These are phyloP conservation scores for Lagenaria siceraria DNA, from an alignment of 306 rosid genomes.

Conservation along the genomic window DNA sequence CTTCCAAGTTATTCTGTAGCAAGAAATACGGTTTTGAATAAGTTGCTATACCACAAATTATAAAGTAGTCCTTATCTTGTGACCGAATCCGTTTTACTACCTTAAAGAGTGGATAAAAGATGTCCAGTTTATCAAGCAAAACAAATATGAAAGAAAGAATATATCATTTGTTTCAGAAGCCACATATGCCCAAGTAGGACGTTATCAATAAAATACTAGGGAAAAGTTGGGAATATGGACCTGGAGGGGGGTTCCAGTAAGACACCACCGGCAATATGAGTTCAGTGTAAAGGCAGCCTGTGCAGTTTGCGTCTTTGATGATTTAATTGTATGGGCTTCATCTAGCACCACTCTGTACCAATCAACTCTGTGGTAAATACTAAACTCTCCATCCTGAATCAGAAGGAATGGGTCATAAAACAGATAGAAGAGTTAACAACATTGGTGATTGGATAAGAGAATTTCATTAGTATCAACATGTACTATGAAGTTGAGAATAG, in stretches of 20 bases:
- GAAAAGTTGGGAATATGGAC: conserved; percentile 17
- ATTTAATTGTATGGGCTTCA: conserved; percentile 81
- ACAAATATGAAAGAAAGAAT: background rate
- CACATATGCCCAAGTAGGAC: background rate
- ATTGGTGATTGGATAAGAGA: background rate
- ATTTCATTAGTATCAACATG: background rate
- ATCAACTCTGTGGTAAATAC: conserved; percentile 59
- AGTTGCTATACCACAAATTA: background rate
- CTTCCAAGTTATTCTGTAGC: conserved; percentile 81
- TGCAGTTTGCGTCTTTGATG: conserved; percentile 45
- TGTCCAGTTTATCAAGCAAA: background rate
- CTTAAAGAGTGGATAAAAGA: background rate
- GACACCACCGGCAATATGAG: conserved; percentile 83
- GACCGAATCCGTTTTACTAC: background rate
- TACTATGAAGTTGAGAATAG: background rate
- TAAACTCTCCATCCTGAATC: conserved; percentile 40
- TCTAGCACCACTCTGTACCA: conserved; percentile 91
- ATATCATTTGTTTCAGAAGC: background rate
- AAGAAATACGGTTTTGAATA: background rate
- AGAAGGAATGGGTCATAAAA: background rate
- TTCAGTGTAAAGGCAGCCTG: conserved; percentile 53
- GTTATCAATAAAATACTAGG: background rate
- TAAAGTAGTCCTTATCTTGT: background rate
- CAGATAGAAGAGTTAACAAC: background rate
- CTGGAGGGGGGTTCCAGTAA: conserved; percentile 94